Base-by-base conservation (phyloP, 345 rosid genomes). In the Capsella bursapastoris region DNA sequence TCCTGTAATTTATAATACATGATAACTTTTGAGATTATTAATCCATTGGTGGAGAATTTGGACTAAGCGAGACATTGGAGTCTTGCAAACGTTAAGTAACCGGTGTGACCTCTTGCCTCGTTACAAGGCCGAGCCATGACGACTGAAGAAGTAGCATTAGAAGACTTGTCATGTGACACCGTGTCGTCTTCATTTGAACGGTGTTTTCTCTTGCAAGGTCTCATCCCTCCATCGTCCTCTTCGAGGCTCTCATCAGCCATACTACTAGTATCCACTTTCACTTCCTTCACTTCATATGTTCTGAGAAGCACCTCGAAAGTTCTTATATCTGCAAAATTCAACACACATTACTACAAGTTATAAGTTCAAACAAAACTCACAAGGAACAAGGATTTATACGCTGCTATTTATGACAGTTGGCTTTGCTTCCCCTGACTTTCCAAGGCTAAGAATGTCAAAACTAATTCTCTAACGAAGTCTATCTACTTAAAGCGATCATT, bases 31-130 rank as follows among this genome's bases (percentile, higher is more conserved):
- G 22, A n/a, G 51, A 31, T 57, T 3, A 57, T 57, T 3, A 57
- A 41, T 28, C 57, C 60, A 37, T 16, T 49, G 70, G 58, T 51
- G 9, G 22, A 72, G 8, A 35, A 15, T 22, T 9, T 55, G 67
- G 52, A 49, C 64, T 68, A 78, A 32, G 73, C 63, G n/a, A 78
- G 62, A 66, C 97, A 92, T 55, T 84, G 83, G 28, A 89, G 93
- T 78, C 99, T 86, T 48, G 97, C 96, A 56, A 95, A 92, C 62
- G 98, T 95, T 80, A 95, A 79, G 76, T 89, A 95, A 29, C 99
- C 99, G 2, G 97, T 95, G 79, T 95, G 99, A 61, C 99, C 98
- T 86, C 88, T 86, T 18, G 97, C 79, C 47, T 95, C 97, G 7
- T 86, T 70, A 57, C 83, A 86, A 63, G 99, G 99, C 71, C 84